phyloP scores from a whole-genome alignment of 2,329 filamentous ascomycete species.

The Niveomyces coronatus region DNA sequence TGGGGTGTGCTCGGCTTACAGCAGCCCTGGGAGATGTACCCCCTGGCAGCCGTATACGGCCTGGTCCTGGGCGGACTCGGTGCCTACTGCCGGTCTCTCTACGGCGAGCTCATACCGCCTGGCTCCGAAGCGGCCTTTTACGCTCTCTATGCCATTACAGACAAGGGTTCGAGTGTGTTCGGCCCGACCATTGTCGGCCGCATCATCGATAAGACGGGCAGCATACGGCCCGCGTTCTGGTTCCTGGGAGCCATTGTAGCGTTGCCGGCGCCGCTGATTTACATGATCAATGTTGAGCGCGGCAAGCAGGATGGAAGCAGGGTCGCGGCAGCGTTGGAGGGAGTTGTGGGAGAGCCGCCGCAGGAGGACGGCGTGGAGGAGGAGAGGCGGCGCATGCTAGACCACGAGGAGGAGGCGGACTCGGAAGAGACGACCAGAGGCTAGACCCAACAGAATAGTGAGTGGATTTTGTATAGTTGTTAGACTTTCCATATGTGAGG shows the following conservation, averaged over 20 bases:
- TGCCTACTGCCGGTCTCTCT: conserved; percentile 85
- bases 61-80: conserved; percentile 89
- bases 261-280: conserved; percentile 74
- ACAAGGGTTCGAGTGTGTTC: conserved; percentile 91
- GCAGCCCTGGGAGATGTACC: conserved; percentile 94
- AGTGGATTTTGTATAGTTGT: too few relatives aligned
- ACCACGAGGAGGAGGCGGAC: conserved; percentile 15
- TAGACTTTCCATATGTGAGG: too few relatives aligned
- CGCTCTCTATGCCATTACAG: conserved; percentile 91
- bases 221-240: conserved; percentile 81
- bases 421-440: conserved; percentile 4
- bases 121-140: conserved; percentile 96
- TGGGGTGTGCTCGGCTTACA: conserved; percentile 79
- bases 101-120: conserved; percentile 85
- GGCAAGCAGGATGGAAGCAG: conserved; percentile 59
- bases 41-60: conserved; percentile 80
- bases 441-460: not conserved
- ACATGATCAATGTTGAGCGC: conserved; percentile 73
- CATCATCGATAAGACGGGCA: conserved; percentile 76
- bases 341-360: conserved; percentile 27
- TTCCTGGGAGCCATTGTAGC: conserved; percentile 82
- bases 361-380: conserved; percentile 13
- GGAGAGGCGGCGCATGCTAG: conserved; percentile 20
- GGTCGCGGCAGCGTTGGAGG: conserved; percentile 51
- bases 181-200: conserved; percentile 87